Evolutionary conservation across 306 rosid species (phyloP), one percentile per base, ranked within the genome.

Genomic region (Betula pendula): DNA sequence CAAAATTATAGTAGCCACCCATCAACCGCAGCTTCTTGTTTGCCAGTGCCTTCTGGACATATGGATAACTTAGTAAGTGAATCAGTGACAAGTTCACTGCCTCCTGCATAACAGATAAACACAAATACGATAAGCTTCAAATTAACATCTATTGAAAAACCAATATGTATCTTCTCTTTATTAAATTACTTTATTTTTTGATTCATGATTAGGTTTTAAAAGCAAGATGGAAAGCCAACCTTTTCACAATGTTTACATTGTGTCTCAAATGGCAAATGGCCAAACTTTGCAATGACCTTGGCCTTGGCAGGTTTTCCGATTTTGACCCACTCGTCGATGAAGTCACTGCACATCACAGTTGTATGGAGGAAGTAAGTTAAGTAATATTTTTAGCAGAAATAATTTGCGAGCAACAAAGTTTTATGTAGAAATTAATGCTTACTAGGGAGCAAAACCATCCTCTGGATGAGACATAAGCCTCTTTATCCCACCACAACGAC

Each of bases 301-400:
- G 5, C 2, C 82, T 84, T 82, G 49, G 93, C 89, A 8, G 93
- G 84, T 29, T 69, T 70, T 43, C 87, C 93, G 62, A 89, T 89
- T 86, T 85, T 84, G 29, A 91, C 74, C 96, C 96, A 91, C 25
- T 91, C 93, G 66, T 89, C 93, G 68, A 91, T 87, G 87, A 91
- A 88, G 76, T 87, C 93, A 68, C 93, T 89, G 81, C 76, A 87
- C 27, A 14, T 60, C n/a, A 27, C 79, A 81, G 15, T 45, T 45
- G 15, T 27, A 45, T 45, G 42, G 42, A 5, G 5, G 42, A 38
- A 38, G 42, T 5, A 38, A 38, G 42, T 0, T 38, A 6, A 38
- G 7, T 1, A 38, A 5, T 38, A 0, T 38, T 38, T 38, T 6
- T 60, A 38, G 42, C 8, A 25, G 53, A 38, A 25, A 1, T 29